phyloP scores from a whole-genome alignment of 495 filamentous ascomycete species.

The Entonaema liquescens region DNA sequence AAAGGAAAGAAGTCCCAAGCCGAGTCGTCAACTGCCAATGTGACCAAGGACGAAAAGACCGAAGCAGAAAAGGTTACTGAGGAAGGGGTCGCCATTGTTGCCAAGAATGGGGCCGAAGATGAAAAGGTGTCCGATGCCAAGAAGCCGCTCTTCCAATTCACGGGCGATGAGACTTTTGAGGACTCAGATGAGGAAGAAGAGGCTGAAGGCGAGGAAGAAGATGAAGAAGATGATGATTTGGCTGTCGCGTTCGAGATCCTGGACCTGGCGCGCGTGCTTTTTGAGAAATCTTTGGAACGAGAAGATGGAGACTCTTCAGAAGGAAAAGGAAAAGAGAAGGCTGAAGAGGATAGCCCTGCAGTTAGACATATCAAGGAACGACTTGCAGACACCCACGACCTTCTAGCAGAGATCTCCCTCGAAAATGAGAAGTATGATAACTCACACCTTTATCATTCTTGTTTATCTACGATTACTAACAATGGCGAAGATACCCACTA shows the following conservation, averaged over 20 bases:
- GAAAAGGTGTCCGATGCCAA: conserved; percentile 52
- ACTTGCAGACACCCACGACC: conserved; percentile 88
- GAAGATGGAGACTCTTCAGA: conserved; percentile 41
- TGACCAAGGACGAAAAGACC: conserved; percentile 45
- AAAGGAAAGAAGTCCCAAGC: conserved; percentile 48
- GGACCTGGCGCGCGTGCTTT: conserved; percentile 87
- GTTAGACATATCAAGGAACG: conserved; percentile 77
- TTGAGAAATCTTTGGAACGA: conserved; percentile 63
- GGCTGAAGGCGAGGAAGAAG: conserved; percentile 59
- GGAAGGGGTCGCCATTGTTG: conserved; percentile 55
- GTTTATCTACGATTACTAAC: conserved; percentile 31
- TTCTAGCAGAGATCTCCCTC: conserved; percentile 91
- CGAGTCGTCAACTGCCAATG: conserved; percentile 27
- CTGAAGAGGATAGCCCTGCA: conserved; percentile 54
- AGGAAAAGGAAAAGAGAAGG: conserved; percentile 63
- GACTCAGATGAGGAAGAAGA: conserved; percentile 73
- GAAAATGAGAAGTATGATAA: conserved; percentile 78
- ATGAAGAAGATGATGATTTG: conserved; percentile 90
- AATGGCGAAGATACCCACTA: conserved; percentile 67
- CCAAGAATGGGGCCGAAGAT: conserved; percentile 46
- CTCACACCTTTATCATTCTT: not conserved
- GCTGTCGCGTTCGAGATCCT: conserved; percentile 89
- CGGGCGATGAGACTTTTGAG: conserved; percentile 92
- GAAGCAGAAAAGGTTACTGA: conserved; percentile 62
- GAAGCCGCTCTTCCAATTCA: conserved; percentile 89